A percentile compares a stretch with the other conserved stretches of the same genome.
Conservation (phyloP, 371 early-diverging fungal genomes). For the Smittium culicis region DNA sequence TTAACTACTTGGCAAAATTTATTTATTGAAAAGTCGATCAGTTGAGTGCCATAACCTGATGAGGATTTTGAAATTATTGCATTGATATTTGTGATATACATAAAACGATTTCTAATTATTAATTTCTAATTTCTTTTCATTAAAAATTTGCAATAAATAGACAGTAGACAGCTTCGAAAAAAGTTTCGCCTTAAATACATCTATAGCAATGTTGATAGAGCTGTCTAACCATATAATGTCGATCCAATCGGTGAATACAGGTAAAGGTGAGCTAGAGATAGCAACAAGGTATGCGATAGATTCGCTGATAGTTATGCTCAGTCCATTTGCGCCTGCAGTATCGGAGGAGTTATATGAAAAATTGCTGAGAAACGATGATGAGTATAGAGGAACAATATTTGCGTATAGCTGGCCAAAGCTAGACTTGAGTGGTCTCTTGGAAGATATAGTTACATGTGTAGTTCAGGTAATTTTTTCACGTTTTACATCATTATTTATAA, state of each 20-base stretch:
- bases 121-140: constrained; percentile 21
- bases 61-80: background rate
- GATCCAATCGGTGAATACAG: constrained; percentile 13
- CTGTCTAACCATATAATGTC: constrained; percentile 47
- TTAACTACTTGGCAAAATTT: background rate
- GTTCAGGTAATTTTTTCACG: constrained; percentile 35
- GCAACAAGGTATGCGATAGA: constrained; percentile 42
- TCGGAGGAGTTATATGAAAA: constrained; percentile 61
- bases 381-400: constrained; percentile 33
- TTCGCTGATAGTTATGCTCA: constrained; percentile 51
- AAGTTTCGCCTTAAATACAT: constrained; percentile 60
- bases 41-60: background rate
- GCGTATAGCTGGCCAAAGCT: constrained; percentile 46
- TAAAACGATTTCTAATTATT: background rate
- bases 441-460: constrained; percentile 26
- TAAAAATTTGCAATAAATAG: constrained; percentile 36
- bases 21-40: background rate
- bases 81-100: background rate
- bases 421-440: constrained; percentile 28
- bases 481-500: constrained; percentile 5
- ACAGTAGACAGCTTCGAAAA: constrained; percentile 44
- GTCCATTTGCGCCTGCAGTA: constrained; percentile 57
- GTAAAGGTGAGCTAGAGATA: constrained; percentile 23
- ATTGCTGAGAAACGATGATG: background rate
- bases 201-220: constrained; percentile 67